These are phyloP conservation scores for Rasamsonia emersonii DNA, from an alignment of 2,329 filamentous ascomycete species.

Conservation along the genomic window DNA sequence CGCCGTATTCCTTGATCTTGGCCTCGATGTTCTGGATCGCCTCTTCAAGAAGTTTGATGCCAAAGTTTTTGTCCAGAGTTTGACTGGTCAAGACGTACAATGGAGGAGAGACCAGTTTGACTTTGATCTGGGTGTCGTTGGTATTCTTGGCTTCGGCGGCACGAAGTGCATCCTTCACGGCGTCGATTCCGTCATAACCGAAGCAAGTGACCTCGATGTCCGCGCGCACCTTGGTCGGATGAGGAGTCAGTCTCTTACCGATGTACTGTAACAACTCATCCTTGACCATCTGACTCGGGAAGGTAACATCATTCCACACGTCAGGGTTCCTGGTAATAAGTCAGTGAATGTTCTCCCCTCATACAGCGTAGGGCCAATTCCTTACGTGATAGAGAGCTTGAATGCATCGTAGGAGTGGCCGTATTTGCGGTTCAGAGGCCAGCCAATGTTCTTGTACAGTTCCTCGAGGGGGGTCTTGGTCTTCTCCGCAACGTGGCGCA, in stretches of 20 bases:
- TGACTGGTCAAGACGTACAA: constrained; percentile 94
- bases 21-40: constrained; percentile 80
- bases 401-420: constrained; percentile 96
- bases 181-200: constrained; percentile 96
- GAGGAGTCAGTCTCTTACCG: constrained; percentile 89
- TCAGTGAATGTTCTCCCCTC: constrained; percentile 8
- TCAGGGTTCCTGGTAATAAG: constrained; percentile 64
- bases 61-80: constrained; percentile 83
- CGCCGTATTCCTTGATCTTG: constrained; percentile 70
- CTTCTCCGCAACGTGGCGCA: constrained; percentile 98
- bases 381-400: constrained; percentile 95
- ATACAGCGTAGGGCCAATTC: constrained; percentile 1
- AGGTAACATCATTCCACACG: constrained; percentile 87
- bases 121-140: constrained; percentile 88
- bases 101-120: constrained; percentile 94
- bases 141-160: constrained; percentile 91
- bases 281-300: constrained; percentile 75
- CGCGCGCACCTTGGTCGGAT: constrained; percentile 97
- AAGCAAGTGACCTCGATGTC: constrained; percentile 95
- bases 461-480: constrained; percentile 88
- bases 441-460: constrained; percentile 88
- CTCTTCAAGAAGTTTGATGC: constrained; percentile 76
- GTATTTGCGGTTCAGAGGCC: constrained; percentile 97
- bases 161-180: constrained; percentile 86
- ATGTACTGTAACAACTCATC: constrained; percentile 94